Evolutionary conservation across 2,329 filamentous ascomycete species (phyloP).

Genomic region (Monosporascus sp.): DNA sequence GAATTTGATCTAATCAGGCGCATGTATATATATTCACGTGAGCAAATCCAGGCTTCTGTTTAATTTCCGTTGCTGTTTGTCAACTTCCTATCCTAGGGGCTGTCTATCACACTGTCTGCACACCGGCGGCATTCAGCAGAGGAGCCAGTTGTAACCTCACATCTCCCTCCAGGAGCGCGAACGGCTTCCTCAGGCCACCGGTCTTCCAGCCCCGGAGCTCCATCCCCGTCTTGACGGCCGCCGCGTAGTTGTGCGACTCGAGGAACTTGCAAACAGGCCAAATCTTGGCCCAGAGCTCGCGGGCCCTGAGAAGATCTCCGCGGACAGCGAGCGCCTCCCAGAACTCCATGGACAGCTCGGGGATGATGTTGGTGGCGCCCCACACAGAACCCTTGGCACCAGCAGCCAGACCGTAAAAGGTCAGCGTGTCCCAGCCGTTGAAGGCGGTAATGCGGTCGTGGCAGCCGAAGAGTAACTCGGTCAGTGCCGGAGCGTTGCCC

Average conservation of each 20-base stretch:
- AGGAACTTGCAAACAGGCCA: constrained; percentile 47
- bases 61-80: not conserved
- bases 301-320: constrained; percentile 35
- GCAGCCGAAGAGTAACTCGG: constrained; percentile 41
- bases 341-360: constrained; percentile 41
- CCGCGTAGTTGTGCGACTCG: constrained; percentile 42
- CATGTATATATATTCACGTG: no score
- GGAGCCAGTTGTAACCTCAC: constrained; percentile 29
- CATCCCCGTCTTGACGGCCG: constrained; percentile 45
- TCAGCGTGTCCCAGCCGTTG: constrained; percentile 50
- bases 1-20: no score
- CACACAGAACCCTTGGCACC: constrained; percentile 46
- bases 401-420: constrained; percentile 46
- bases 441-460: constrained; percentile 38
- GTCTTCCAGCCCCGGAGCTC: constrained; percentile 41
- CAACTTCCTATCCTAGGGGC: not conserved
- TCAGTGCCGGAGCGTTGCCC: constrained; percentile 44
- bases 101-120: constrained; percentile 19
- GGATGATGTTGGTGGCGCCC: constrained; percentile 47
- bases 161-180: constrained; percentile 32
- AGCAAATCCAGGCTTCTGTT: not conserved
- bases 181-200: constrained; percentile 45
- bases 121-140: constrained; percentile 34
- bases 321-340: constrained; percentile 42
- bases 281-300: constrained; percentile 44